Conservation (phyloP, 148 eudicot genomes). For the Spergularia bocconei region DNA sequence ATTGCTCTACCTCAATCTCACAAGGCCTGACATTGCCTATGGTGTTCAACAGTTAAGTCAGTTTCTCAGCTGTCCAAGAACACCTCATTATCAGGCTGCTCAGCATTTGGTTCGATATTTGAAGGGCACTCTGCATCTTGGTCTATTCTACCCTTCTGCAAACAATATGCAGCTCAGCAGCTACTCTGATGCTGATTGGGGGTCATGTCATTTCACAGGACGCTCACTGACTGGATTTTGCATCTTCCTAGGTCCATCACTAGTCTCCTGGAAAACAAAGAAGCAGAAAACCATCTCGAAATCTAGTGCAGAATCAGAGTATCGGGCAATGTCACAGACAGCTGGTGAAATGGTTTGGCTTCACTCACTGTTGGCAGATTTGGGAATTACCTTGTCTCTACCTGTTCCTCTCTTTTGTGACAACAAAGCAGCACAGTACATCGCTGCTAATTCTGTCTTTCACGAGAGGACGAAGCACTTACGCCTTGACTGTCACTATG, state of each 20-base stretch:
- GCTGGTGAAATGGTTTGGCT: background rate
- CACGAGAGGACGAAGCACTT: conserved; percentile 10
- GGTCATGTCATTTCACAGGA: background rate
- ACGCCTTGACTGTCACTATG: background rate
- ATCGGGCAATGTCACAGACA: background rate
- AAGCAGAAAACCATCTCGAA: background rate
- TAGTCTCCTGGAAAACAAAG: background rate
- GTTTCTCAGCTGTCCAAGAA: background rate
- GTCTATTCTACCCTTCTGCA: background rate
- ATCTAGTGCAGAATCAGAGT: background rate
- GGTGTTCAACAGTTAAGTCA: background rate
- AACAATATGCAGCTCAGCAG: background rate
- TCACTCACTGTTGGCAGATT: background rate
- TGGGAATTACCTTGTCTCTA: background rate
- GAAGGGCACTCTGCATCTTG: background rate
- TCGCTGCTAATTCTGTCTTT: background rate
- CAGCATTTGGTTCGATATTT: background rate
- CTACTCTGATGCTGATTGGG: background rate
- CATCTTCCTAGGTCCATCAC: background rate
- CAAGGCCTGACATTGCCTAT: background rate
- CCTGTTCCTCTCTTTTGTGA: background rate
- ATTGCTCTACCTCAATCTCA: background rate
- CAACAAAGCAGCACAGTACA: background rate
- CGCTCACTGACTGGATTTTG: background rate
- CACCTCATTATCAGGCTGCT: background rate